These are phyloP conservation scores for Dactylellina drechsleri DNA, from an alignment of 2,329 filamentous ascomycete species.

Conservation along the genomic window DNA sequence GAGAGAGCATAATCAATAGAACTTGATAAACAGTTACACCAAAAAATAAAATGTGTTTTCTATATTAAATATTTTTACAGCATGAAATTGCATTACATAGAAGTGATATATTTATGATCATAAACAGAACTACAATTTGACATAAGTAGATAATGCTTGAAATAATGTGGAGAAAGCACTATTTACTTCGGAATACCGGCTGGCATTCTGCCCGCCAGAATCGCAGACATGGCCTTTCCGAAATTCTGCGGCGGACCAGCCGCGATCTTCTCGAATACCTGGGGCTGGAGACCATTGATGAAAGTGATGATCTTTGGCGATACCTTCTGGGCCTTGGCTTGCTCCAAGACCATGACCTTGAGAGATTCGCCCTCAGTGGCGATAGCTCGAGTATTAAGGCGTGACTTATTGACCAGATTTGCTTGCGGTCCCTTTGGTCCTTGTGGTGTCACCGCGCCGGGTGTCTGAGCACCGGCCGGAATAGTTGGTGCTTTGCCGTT, in stretches of 20 bases:
- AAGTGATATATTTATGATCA: too few relatives aligned
- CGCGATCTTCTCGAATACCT: background rate
- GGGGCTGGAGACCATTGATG: conserved; percentile 1
- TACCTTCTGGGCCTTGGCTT: background rate
- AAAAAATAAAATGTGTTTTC: too few relatives aligned
- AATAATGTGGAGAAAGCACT: too few relatives aligned
- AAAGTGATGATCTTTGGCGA: background rate
- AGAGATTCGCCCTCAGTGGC: background rate
- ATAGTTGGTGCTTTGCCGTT: conserved; percentile 8
- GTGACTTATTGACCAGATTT: background rate
- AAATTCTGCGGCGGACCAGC: conserved; percentile 1
- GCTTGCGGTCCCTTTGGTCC: background rate
- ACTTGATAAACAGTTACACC: too few relatives aligned
- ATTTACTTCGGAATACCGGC: background rate
- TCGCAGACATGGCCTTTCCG: conserved; percentile 1
- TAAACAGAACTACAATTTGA: too few relatives aligned
- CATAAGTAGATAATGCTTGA: too few relatives aligned
- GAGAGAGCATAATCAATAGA: too few relatives aligned
- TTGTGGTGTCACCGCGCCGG: background rate
- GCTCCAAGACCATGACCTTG: conserved; percentile 3
- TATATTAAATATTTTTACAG: too few relatives aligned
- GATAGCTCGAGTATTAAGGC: background rate
- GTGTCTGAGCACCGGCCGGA: too few relatives aligned
- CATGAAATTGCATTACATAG: too few relatives aligned
- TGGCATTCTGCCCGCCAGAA: conserved; percentile 11